phyloP scores from a whole-genome alignment of 2,329 filamentous ascomycete genomes.

The Aspergillus quadricinctus region DNA sequence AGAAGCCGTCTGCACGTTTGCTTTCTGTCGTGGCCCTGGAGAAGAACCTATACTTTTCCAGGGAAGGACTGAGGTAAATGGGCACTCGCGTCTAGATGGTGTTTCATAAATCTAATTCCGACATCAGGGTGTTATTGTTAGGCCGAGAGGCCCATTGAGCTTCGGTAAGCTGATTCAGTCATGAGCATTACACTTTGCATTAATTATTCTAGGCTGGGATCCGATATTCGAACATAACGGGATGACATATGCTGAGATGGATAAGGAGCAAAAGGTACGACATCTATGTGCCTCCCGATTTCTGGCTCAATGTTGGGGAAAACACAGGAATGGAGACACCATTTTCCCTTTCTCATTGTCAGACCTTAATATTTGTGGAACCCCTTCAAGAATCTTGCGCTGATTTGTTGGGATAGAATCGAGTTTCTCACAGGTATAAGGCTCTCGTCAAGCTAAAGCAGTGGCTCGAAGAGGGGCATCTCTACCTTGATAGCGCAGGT shows the following conservation, averaged over 20 bases:
- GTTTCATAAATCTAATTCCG: slow-evolving; percentile 3
- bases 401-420: slow-evolving; percentile 54
- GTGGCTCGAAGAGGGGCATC: slow-evolving; percentile 60
- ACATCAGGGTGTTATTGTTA: slow-evolving; percentile 71
- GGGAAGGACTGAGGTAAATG: slow-evolving; percentile 71
- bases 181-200: neutral
- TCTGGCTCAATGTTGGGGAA: neutral
- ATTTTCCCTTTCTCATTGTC: neutral
- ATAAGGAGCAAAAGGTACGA: slow-evolving; percentile 76
- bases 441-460: slow-evolving; percentile 81
- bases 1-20: slow-evolving; percentile 94
- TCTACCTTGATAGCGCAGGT: neutral
- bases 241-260: slow-evolving; percentile 94
- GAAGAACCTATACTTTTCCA: slow-evolving; percentile 85
- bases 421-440: slow-evolving; percentile 83
- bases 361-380: neutral
- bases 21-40: slow-evolving; percentile 80
- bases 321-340: neutral
- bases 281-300: neutral
- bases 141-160: slow-evolving; percentile 68
- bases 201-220: slow-evolving; percentile 71
- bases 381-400: neutral
- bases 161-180: slow-evolving; percentile 63
- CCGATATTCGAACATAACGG: slow-evolving; percentile 92
- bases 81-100: neutral